Evolutionary conservation across 495 filamentous ascomycete genomes (phyloP), one percentile per base, ranked within the genome.

Genomic region (Cetradonia linearis): DNA sequence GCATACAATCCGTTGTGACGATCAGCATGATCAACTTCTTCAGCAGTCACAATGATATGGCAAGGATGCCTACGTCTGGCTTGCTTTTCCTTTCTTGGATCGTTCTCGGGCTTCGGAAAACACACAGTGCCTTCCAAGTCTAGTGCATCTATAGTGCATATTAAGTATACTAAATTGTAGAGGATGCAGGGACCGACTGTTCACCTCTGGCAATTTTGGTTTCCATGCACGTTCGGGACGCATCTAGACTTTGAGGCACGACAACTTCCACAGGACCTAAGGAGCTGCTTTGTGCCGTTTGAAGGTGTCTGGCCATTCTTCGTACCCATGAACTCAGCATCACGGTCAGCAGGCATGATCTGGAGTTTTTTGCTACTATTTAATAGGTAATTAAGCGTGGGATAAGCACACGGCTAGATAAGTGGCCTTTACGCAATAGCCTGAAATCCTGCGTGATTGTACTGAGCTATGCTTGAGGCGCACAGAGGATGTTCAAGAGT

Each of bases 251-350:
- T 63, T 11, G 61, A 47, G 25, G 31, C 11, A 14, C 61, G 40
- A 27, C 61, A 63, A n/a, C 23, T 52, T 27, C 59, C 38, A 30
- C 61, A 63, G 18, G 57, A 63, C 27, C 62, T 48, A 18, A 50
- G 42, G 13, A 58, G 30, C 28, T 34, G 56, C 42, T 44, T 58
- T 31, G 40, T 33, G 6, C 33, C 25, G 18, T 34, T 27, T 8
- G 30, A 30, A 8, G 25, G 27, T 37, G 37, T 34, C 27, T n/a
- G 33, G 4, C 28, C 11, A 2, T 31, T 54, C 30, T 36, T 31
- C 2, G 20, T 34, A 20, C 7, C 10, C 10, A 3, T 23, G 18
- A 33, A n/a, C 33, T n/a, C 31, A 10, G 8, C 16, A 2, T 33
- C 28, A 33, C 28, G 30, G 33, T 20, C 5, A 33, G 0, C 30